Evolutionary conservation across 179 eudicot genomes (phyloP).

Genomic region (Amaranthus tricolor): DNA sequence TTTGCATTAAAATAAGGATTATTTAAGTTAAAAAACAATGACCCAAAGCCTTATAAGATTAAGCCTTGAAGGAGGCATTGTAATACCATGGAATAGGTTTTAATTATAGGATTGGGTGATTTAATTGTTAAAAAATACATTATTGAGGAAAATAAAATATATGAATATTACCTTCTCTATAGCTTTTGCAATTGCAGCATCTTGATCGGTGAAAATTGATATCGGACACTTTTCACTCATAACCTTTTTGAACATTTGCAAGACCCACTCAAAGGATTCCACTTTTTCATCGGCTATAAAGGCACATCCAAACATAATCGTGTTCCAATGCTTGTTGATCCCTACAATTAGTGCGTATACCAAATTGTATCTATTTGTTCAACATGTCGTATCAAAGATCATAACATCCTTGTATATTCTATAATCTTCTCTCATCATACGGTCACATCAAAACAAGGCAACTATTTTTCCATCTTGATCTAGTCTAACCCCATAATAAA

Average conservation of each 20-base stretch:
- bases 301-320: neutral
- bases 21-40: too few species aligned
- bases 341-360: too few species aligned
- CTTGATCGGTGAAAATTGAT: constrained; percentile 2
- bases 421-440: constrained; percentile 5
- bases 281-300: neutral
- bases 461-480: neutral
- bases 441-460: neutral
- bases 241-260: neutral
- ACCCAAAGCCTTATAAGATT: too few species aligned
- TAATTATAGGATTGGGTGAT: too few species aligned
- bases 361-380: neutral
- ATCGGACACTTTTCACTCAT: neutral
- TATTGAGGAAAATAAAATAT: neutral
- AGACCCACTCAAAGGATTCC: neutral
- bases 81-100: too few species aligned
- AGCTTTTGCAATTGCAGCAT: neutral
- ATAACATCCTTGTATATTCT: neutral
- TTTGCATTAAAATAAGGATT: too few species aligned
- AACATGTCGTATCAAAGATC: constrained; percentile 1
- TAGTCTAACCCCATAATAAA: neutral
- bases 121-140: too few species aligned
- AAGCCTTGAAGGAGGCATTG: too few species aligned
- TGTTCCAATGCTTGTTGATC: too few species aligned
- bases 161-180: neutral